A percentile compares a stretch with the other conserved stretches of the same genome.
Evolutionary conservation across 2,329 filamentous ascomycete genomes (phyloP).

Genomic region (Ophiognomonia clavigignenti-juglandacearum): DNA sequence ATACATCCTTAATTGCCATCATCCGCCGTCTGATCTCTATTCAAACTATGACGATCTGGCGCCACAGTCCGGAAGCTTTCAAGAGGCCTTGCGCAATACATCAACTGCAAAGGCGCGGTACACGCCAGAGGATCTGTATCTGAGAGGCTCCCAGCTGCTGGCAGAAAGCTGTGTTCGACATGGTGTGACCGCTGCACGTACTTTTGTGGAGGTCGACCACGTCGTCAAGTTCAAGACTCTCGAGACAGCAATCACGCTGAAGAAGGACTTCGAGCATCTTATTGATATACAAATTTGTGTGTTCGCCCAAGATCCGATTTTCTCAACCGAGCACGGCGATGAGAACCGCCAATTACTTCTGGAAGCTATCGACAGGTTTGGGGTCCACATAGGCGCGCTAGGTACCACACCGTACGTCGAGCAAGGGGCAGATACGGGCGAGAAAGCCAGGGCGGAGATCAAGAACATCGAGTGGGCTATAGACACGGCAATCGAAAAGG

Average conservation of each 20-base stretch:
- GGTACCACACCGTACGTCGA: constrained; percentile 71
- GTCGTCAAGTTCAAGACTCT: constrained; percentile 42
- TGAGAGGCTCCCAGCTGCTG: constrained; percentile 60
- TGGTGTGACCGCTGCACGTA: constrained; percentile 65
- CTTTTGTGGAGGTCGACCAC: constrained; percentile 67
- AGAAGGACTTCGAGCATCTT: constrained; percentile 44
- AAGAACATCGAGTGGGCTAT: constrained; percentile 61
- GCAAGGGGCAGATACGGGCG: constrained; percentile 37
- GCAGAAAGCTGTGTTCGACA: constrained; percentile 54
- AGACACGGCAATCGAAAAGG: constrained; percentile 41
- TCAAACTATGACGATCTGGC: constrained; percentile 56
- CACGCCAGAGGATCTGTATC: constrained; percentile 55
- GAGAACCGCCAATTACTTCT: constrained; percentile 45
- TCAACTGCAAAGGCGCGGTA: constrained; percentile 58
- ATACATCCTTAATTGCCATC: constrained; percentile 45
- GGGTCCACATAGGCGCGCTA: constrained; percentile 48
- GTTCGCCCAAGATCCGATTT: constrained; percentile 67
- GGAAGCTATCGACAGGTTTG: constrained; percentile 23
- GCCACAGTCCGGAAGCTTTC: constrained; percentile 56
- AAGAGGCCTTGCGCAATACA: constrained; percentile 53
- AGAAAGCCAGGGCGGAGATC: constrained; percentile 20
- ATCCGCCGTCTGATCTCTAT: constrained; percentile 27
- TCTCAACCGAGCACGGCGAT: constrained; percentile 45
- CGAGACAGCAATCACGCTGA: constrained; percentile 52
- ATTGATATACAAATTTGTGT: constrained; percentile 63